These are phyloP conservation scores for Dactylellina leptospora DNA, from an alignment of 2,329 filamentous ascomycete genomes.

Conservation along the genomic window DNA sequence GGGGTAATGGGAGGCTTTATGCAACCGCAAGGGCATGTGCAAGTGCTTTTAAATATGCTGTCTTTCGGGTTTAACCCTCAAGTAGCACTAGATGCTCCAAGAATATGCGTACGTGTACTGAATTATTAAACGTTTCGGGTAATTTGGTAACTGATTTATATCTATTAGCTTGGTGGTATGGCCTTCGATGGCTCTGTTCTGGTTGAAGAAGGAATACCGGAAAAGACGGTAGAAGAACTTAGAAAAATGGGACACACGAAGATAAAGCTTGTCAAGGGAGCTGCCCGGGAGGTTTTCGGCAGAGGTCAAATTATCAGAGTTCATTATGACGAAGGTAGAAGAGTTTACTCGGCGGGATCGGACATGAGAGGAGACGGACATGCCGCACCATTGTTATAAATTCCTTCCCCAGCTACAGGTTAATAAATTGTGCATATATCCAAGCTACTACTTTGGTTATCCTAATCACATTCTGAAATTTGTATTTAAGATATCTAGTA, in stretches of 20 bases:
- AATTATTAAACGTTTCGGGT: neutral
- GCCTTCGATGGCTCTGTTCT: constrained; percentile 68
- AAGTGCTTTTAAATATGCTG: constrained; percentile 88
- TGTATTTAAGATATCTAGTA: no score
- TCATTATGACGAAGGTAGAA: constrained; percentile 72
- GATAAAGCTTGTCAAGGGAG: constrained; percentile 73
- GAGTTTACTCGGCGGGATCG: constrained; percentile 87
- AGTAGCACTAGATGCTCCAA: constrained; percentile 85
- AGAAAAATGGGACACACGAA: constrained; percentile 73
- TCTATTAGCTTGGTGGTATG: constrained; percentile 69
- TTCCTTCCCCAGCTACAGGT: no score
- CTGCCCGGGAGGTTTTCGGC: constrained; percentile 76
- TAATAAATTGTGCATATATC: no score
- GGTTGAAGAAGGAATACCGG: constrained; percentile 83
- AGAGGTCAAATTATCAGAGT: constrained; percentile 85
- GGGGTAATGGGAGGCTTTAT: constrained; percentile 99
- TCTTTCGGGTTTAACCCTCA: constrained; percentile 84
- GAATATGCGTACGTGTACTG: constrained; percentile 74
- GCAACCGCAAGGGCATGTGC: constrained; percentile 96
- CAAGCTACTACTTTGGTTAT: no score
- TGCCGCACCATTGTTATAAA: constrained; percentile 65
- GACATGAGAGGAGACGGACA: constrained; percentile 86
- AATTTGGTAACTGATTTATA: neutral
- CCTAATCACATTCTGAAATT: no score
- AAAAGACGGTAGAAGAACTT: constrained; percentile 74